Evolutionary conservation across 345 rosid genomes (phyloP).

Genomic region (Capsella bursapastoris): DNA sequence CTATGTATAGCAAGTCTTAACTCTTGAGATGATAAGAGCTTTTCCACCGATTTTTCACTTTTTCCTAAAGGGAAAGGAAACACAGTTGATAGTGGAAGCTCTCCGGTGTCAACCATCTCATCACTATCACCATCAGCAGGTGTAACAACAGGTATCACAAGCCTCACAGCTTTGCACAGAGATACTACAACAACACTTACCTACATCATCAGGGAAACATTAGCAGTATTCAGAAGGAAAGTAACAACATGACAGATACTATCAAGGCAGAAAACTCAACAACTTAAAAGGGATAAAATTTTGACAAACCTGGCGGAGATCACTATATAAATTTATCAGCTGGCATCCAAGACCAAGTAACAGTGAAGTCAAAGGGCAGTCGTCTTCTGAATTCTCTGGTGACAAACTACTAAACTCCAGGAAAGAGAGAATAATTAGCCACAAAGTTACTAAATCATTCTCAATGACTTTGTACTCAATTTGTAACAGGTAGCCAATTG

Average conservation of each 20-base stretch:
- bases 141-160: conserved; percentile 36
- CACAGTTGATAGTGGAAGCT: conserved; percentile 36
- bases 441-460: conserved; percentile 66
- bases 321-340: conserved; percentile 74
- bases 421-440: conserved; percentile 67
- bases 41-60: conserved; percentile 54
- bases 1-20: conserved; percentile 61
- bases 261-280: conserved; percentile 23
- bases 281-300: conserved; percentile 19
- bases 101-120: conserved; percentile 33
- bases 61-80: conserved; percentile 41
- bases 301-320: conserved; percentile 89
- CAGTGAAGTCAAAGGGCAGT: conserved; percentile 50
- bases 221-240: conserved; percentile 4
- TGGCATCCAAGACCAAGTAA: conserved; percentile 66
- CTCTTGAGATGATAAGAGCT: conserved; percentile 58
- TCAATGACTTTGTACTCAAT: conserved; percentile 81
- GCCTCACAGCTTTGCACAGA: conserved; percentile 78
- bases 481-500: conserved; percentile 65
- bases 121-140: conserved; percentile 38
- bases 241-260: conserved; percentile 22
- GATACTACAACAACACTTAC: conserved; percentile 66
- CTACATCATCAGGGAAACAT: conserved; percentile 52
- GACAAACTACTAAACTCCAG: conserved; percentile 55
- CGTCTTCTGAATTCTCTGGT: conserved; percentile 45